These are phyloP conservation scores for Hypoxylon rubiginosum DNA, from an alignment of 2,329 filamentous ascomycete species.

Conservation along the genomic window DNA sequence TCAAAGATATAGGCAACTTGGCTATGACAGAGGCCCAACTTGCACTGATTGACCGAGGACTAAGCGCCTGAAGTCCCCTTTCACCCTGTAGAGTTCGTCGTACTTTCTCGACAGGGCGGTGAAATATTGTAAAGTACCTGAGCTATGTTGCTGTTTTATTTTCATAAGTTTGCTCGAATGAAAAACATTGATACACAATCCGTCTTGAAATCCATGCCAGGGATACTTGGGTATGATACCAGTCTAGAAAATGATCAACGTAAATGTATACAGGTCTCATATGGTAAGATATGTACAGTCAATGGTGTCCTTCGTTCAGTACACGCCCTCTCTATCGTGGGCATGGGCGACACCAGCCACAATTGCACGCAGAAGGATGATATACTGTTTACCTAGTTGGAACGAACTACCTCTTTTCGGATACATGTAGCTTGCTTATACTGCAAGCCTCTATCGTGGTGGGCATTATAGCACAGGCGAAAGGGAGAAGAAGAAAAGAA, in stretches of 20 bases:
- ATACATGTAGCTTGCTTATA: conserved; percentile 1
- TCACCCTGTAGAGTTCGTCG: conserved; percentile 10
- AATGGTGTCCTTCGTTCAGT: conserved; percentile 10
- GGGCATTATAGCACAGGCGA: not conserved
- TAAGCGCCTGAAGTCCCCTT: conserved; percentile 13
- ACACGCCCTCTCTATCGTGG: conserved; percentile 22
- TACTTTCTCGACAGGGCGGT: conserved; percentile 21
- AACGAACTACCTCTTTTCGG: conserved; percentile 24
- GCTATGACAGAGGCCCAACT: conserved; percentile 22
- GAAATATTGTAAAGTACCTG: conserved; percentile 26
- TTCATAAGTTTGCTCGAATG: conserved; percentile 22
- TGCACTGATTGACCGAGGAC: conserved; percentile 6
- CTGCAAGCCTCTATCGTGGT: not conserved
- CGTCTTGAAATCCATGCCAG: conserved; percentile 34
- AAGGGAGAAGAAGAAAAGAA: conserved; percentile 19
- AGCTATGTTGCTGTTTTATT: conserved; percentile 24
- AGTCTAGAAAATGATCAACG: conserved; percentile 36
- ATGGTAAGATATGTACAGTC: conserved; percentile 19
- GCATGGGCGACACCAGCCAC: conserved; percentile 36
- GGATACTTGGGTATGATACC: conserved; percentile 36
- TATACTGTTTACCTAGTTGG: conserved; percentile 32
- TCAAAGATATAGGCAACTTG: not conserved
- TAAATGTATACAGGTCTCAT: conserved; percentile 31
- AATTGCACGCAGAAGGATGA: conserved; percentile 35
- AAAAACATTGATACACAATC: conserved; percentile 33